Percentiles rank a stretch among this genome's conserved stretches.
phyloP scores from a whole-genome alignment of 345 rosid species.

The Mallotus nudiflorus region DNA sequence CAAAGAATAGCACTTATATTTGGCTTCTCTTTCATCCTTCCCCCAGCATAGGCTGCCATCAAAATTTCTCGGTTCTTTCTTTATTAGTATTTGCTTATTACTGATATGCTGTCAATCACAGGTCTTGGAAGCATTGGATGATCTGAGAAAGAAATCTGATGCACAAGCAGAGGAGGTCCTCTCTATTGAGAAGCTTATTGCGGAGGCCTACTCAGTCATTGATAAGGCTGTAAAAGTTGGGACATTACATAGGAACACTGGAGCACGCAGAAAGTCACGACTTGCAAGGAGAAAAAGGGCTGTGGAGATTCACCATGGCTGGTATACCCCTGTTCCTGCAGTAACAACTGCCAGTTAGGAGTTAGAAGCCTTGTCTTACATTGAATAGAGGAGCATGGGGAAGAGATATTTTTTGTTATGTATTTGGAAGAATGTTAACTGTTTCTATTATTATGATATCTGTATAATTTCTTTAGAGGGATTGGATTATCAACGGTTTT shows the following conservation, averaged over 20 bases:
- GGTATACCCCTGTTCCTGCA: conserved; percentile 67
- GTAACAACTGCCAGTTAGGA: conserved; percentile 25
- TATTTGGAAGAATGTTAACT: not conserved
- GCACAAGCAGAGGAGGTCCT: conserved; percentile 76
- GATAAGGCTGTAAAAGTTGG: conserved; percentile 85
- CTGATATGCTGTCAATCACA: conserved; percentile 22
- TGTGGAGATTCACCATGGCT: conserved; percentile 83
- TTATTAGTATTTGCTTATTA: not conserved
- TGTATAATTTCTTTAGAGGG: conserved; percentile 9
- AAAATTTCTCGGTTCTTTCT: too few species aligned
- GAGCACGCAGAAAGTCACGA: conserved; percentile 78
- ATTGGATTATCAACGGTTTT: too few species aligned
- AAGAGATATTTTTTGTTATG: conserved; percentile 6
- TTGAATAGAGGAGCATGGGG: conserved; percentile 2
- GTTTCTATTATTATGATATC: not conserved
- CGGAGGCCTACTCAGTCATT: conserved; percentile 79
- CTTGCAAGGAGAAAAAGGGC: conserved; percentile 90
- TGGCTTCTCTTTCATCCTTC: too few species aligned
- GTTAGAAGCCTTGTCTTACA: conserved; percentile 9
- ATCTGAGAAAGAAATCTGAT: conserved; percentile 73
- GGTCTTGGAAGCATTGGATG: conserved; percentile 80
- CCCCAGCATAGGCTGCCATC: too few species aligned
- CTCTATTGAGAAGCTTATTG: conserved; percentile 72
- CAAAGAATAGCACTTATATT: too few species aligned
- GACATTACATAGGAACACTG: conserved; percentile 77